Conservation (phyloP, 108 stramenopile genomes). For the Skeletonema marinoi region DNA sequence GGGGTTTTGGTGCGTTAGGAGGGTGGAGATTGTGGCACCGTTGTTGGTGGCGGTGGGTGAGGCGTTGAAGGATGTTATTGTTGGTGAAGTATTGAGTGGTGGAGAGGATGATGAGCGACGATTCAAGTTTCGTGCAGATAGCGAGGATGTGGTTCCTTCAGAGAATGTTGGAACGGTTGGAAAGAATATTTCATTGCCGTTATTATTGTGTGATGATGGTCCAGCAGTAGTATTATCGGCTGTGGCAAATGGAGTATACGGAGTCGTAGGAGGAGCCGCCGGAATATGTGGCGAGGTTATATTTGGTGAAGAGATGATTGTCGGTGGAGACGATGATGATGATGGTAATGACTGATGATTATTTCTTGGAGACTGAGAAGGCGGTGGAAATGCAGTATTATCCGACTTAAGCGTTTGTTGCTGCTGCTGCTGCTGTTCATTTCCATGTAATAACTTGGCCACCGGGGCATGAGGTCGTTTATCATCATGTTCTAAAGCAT, state of each 20-base stretch:
- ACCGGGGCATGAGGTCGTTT: neutral
- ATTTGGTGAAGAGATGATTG: neutral
- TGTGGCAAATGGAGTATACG: conserved; percentile 10
- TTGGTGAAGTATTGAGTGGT: neutral
- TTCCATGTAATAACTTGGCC: neutral
- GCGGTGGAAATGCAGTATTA: neutral
- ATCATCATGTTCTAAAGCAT: neutral
- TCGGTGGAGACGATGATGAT: neutral
- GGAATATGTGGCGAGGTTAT: conserved; percentile 10
- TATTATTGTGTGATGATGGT: too few species aligned
- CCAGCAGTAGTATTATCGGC: too few species aligned
- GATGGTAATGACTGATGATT: neutral
- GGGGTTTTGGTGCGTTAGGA: neutral
- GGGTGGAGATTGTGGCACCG: neutral
- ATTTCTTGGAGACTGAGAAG: neutral
- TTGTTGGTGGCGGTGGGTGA: neutral
- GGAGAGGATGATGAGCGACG: neutral
- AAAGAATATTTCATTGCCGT: neutral
- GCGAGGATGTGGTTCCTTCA: neutral
- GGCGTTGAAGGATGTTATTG: neutral
- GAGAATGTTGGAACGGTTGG: neutral
- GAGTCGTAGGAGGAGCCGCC: conserved; percentile 29
- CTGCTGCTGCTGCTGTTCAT: neutral
- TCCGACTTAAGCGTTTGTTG: neutral
- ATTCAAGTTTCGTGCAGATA: neutral